Conservation (phyloP, 306 rosid species). For the Ormosia emarginata region DNA sequence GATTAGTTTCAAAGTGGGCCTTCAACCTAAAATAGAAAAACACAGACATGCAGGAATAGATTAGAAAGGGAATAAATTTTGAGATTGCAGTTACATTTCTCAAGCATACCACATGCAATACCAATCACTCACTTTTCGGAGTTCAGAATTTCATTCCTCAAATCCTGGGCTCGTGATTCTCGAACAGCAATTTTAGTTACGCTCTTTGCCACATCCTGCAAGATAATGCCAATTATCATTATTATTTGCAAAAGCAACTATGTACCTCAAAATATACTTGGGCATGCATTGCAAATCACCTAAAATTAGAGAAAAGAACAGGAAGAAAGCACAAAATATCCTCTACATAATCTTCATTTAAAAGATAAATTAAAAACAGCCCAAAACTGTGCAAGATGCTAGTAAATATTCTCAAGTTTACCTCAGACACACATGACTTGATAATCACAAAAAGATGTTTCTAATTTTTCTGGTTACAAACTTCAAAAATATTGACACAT, state of each 20-base stretch:
- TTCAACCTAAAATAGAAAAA: conserved; percentile 55
- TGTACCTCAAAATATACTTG: conserved; percentile 1
- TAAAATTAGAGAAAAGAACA: neutral
- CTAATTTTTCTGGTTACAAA: neutral
- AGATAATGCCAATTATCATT: conserved; percentile 1
- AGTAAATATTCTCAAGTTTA: conserved; percentile 1
- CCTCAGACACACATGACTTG: neutral
- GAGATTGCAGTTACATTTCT: neutral
- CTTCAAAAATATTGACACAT: neutral
- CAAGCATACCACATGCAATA: neutral
- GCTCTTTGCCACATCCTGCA: conserved; percentile 84
- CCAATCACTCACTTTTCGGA: conserved; percentile 75
- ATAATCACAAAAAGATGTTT: neutral
- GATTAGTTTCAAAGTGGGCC: conserved; percentile 73
- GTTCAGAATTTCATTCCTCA: conserved; percentile 91
- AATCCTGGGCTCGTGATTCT: conserved; percentile 86
- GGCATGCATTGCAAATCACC: neutral
- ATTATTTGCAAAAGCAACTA: conserved; percentile 17
- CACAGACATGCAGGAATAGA: conserved; percentile 6
- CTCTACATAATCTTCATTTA: neutral
- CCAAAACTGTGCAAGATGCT: neutral
- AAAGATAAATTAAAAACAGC: neutral
- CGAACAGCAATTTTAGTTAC: conserved; percentile 84
- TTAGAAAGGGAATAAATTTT: conserved; percentile 13
- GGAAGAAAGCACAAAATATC: neutral